Conservation (phyloP, 768 basidiomycete genomes). For the Calocybe indica region DNA sequence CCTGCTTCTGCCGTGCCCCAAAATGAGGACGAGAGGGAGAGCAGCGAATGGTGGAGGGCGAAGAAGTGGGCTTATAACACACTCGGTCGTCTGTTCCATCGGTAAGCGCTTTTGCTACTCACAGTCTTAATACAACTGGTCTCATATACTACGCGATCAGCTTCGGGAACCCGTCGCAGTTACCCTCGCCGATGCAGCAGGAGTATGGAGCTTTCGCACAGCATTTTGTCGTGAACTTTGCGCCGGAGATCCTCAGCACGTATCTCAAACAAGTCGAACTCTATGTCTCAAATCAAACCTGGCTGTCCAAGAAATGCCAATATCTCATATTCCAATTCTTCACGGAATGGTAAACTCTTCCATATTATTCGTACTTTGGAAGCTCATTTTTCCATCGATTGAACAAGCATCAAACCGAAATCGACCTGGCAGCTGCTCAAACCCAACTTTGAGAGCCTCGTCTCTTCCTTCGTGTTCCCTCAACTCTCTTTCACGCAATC, state of each 20-base stretch:
- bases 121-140: not conserved
- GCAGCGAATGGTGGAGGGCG: constrained; percentile 82
- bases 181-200: constrained; percentile 64
- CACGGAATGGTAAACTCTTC: constrained; percentile 67
- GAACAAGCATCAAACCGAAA: constrained; percentile 78
- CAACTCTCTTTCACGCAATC: constrained; percentile 73
- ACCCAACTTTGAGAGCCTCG: constrained; percentile 73
- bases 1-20: constrained; percentile 61
- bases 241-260: constrained; percentile 81
- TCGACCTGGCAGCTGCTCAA: constrained; percentile 87
- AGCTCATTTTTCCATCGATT: not conserved
- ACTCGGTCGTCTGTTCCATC: constrained; percentile 73
- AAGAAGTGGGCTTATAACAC: constrained; percentile 93
- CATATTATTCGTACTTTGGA: not conserved
- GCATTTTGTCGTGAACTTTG: constrained; percentile 72
- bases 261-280: constrained; percentile 71
- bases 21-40: constrained; percentile 72
- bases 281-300: constrained; percentile 65
- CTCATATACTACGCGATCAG: constrained; percentile 22
- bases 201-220: constrained; percentile 69
- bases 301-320: constrained; percentile 80
- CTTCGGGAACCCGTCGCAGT: constrained; percentile 84
- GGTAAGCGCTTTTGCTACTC: constrained; percentile 26
- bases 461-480: constrained; percentile 83
- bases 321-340: constrained; percentile 83